Evolutionary conservation across 1,139 yeast genomes (phyloP), one percentile per base, ranked within the genome.

Genomic region (Kodamaea ohmeri): DNA sequence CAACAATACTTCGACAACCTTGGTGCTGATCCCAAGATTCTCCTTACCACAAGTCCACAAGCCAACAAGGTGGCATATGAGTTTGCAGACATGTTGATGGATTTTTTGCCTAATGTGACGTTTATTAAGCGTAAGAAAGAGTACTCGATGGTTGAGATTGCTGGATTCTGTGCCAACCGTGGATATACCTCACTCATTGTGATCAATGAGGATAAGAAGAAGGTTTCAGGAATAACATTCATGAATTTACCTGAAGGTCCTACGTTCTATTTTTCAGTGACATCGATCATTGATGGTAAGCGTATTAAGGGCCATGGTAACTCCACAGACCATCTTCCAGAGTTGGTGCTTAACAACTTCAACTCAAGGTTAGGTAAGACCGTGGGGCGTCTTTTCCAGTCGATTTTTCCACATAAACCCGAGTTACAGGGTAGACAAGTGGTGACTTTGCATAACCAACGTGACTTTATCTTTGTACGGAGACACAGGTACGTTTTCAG

Each of bases 241-340:
- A 83, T 92, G 45, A 96, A 90, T 64, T 71, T 92, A 45, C 98
- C 98, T 5, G 86, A 74, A 36, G 98, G 98, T 0, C 98, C 98
- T 24, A 83, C 97, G 0, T 88, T 88, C 56, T 90, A 92, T 63
- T 92, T 92, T 54, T 82, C 92, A 14, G 68, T 92, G 9, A 71
- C 90, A n/a, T 87, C 96, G 4, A 71, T 86, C 36, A 76, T 78
- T 16, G 85, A 84, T 48, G 82, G 87, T n/a, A 76, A 82, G 50
- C 71, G 77, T 47, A 87, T 92, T 41, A 61, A 69, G 14, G 96
- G 96, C 11, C 98, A 92, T 54, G 97, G 97, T 41, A 74, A 82
- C 38, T 83, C 96, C 25, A 89, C 97, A 0, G 80, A 79, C 34
- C 97, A 92, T 56, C 78, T 83, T 25, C 98, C 98, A 2, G 98